phyloP scores from a whole-genome alignment of 768 basidiomycete genomes.

The Udeniomyces megalosporus region DNA sequence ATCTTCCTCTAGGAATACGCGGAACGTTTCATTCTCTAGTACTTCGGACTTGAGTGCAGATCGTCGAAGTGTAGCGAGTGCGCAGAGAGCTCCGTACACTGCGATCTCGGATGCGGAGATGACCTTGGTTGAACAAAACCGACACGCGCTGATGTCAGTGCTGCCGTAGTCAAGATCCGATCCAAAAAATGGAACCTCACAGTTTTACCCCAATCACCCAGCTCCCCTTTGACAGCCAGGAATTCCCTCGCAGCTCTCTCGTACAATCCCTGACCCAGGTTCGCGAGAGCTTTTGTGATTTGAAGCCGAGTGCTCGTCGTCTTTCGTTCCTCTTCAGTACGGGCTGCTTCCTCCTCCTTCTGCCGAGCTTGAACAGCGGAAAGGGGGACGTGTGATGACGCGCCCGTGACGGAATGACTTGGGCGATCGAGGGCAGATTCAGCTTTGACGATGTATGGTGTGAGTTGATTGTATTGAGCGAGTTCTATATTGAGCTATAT shows the following conservation, averaged over 20 bases:
- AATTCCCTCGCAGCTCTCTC: constrained; percentile 66
- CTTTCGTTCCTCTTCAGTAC: background rate
- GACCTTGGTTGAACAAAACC: constrained; percentile 35
- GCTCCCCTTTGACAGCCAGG: constrained; percentile 42
- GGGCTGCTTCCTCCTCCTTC: background rate
- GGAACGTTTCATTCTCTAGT: constrained; percentile 53
- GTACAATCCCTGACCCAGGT: constrained; percentile 54
- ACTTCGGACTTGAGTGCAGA: constrained; percentile 46
- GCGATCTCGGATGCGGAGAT: constrained; percentile 70
- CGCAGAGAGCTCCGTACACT: constrained; percentile 68
- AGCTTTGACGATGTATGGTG: constrained; percentile 13
- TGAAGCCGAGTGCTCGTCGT: background rate
- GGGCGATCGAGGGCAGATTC: constrained; percentile 16
- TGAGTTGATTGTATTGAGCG: background rate
- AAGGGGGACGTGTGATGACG: constrained; percentile 9
- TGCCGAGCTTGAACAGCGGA: constrained; percentile 9
- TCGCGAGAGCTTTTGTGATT: constrained; percentile 41
- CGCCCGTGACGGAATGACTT: background rate
- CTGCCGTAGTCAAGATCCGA: too few relatives aligned
- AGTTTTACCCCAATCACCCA: constrained; percentile 66
- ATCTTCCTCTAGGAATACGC: constrained; percentile 50
- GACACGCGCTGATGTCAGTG: constrained; percentile 7
- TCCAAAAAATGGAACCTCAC: constrained; percentile 27
- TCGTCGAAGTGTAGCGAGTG: constrained; percentile 59
- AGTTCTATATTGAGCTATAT: constrained; percentile 6